Conservation (phyloP, 2,329 filamentous ascomycete species). For the Stromatinia cepivora region DNA sequence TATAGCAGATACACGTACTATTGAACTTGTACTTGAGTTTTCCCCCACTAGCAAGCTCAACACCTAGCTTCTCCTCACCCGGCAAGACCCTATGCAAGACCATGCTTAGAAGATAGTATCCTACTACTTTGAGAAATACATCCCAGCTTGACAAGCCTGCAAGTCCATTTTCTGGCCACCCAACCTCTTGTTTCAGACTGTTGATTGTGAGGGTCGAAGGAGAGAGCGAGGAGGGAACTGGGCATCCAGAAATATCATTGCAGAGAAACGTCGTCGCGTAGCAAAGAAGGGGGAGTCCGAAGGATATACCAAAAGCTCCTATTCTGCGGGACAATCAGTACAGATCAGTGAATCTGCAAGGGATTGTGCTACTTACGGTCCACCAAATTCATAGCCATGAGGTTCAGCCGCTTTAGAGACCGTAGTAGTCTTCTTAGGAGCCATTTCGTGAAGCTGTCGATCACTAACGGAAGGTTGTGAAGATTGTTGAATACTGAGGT, state of each 20-base stretch:
- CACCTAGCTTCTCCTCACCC: constrained; percentile 69
- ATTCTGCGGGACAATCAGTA: constrained; percentile 52
- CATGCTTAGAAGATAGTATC: constrained; percentile 76
- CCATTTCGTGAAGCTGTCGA: constrained; percentile 27
- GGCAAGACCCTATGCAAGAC: constrained; percentile 76
- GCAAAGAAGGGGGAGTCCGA: constrained; percentile 75
- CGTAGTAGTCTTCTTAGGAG: constrained; percentile 31
- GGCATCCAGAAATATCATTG: constrained; percentile 91
- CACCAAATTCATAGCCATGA: constrained; percentile 42
- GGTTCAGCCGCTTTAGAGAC: constrained; percentile 31
- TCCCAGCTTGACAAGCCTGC: constrained; percentile 68
- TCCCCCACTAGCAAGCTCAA: constrained; percentile 67
- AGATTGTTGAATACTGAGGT: neutral
- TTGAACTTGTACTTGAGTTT: constrained; percentile 82
- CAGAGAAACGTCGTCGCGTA: constrained; percentile 82
- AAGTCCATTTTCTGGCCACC: constrained; percentile 74
- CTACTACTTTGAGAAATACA: constrained; percentile 68
- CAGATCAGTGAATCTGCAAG: neutral
- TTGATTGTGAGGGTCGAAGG: constrained; percentile 71
- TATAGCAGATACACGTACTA: constrained; percentile 47
- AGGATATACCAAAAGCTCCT: constrained; percentile 75
- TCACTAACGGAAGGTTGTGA: neutral
- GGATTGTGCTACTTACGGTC: constrained; percentile 39
- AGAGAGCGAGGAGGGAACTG: constrained; percentile 74
- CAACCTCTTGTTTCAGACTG: constrained; percentile 74